phyloP scores from a whole-genome alignment of 2,329 filamentous ascomycete species.

The Coniella lustricola region DNA sequence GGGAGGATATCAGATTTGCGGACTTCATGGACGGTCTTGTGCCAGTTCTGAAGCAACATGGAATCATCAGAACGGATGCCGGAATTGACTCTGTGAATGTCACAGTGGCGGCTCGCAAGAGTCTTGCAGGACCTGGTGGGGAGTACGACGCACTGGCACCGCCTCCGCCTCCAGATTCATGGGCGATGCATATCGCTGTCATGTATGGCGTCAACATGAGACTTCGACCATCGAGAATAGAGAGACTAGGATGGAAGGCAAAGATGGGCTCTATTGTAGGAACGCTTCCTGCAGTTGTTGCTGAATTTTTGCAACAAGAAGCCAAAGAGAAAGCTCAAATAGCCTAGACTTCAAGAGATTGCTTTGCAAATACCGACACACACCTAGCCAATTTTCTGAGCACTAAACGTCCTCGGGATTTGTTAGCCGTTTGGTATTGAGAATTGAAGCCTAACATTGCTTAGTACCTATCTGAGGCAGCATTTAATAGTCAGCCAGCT shows the following conservation, averaged over 20 bases:
- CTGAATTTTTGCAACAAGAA: too few relatives aligned
- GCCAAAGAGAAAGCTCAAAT: too few relatives aligned
- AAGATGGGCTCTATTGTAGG: neutral
- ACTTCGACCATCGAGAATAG: conserved; percentile 12
- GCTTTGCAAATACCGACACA: too few relatives aligned
- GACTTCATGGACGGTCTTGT: conserved; percentile 12
- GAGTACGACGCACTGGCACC: conserved; percentile 16
- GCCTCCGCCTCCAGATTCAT: conserved; percentile 17
- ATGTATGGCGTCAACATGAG: conserved; percentile 18
- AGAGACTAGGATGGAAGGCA: conserved; percentile 15
- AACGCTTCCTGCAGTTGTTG: too few relatives aligned
- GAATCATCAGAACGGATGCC: conserved; percentile 8
- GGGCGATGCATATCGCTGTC: conserved; percentile 18
- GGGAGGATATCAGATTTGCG: conserved; percentile 13
- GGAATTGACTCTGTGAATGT: conserved; percentile 15
- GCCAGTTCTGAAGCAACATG: conserved; percentile 11
- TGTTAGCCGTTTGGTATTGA: too few relatives aligned
- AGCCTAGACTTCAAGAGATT: too few relatives aligned
- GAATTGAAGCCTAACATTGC: too few relatives aligned
- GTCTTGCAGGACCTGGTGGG: conserved; percentile 11
- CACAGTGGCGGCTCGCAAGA: conserved; percentile 16
- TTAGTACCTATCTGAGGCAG: too few relatives aligned
- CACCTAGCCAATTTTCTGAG: too few relatives aligned
- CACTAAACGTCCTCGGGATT: too few relatives aligned
- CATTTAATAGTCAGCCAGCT: too few relatives aligned